Conservation (phyloP, 768 basidiomycete genomes). For the Amanita jacksonii region DNA sequence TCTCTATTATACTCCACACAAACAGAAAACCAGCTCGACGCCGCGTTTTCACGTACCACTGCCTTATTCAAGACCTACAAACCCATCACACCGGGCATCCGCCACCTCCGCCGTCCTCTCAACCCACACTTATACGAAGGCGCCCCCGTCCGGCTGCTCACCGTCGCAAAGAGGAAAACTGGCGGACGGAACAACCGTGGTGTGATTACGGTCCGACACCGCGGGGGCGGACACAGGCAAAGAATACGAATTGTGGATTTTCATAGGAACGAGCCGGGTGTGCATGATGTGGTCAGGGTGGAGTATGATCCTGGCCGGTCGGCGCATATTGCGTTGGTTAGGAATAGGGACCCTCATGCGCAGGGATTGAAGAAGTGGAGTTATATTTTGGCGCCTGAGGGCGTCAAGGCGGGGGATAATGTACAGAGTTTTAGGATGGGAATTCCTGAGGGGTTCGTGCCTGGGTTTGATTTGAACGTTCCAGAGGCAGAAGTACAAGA, state of each 20-base stretch:
- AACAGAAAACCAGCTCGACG: slow-evolving; percentile 13
- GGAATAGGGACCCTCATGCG: slow-evolving; percentile 44
- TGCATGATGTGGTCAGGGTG: slow-evolving; percentile 85
- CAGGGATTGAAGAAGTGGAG: slow-evolving; percentile 59
- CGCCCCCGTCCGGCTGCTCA: slow-evolving; percentile 75
- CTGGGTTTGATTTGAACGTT: slow-evolving; percentile 35
- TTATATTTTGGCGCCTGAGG: slow-evolving; percentile 91
- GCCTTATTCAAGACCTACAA: slow-evolving; percentile 82
- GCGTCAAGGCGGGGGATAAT: slow-evolving; percentile 77
- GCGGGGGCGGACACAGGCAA: slow-evolving; percentile 86
- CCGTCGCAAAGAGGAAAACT: slow-evolving; percentile 67
- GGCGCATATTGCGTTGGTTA: slow-evolving; percentile 88
- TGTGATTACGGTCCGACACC: slow-evolving; percentile 76
- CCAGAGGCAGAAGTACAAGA: slow-evolving; percentile 12
- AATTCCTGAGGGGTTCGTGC: slow-evolving; percentile 67
- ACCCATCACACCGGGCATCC: slow-evolving; percentile 77
- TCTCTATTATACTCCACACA: not conserved
- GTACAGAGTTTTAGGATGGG: slow-evolving; percentile 83
- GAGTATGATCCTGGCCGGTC: slow-evolving; percentile 95
- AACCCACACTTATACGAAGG: slow-evolving; percentile 80
- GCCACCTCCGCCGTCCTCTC: slow-evolving; percentile 78
- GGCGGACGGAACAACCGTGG: slow-evolving; percentile 85
- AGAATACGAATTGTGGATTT: slow-evolving; percentile 88
- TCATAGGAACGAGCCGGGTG: slow-evolving; percentile 61
- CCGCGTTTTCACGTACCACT: slow-evolving; percentile 41